These are phyloP conservation scores for Persicaria maculosa DNA, from an alignment of 148 eudicot species.

Conservation along the genomic window DNA sequence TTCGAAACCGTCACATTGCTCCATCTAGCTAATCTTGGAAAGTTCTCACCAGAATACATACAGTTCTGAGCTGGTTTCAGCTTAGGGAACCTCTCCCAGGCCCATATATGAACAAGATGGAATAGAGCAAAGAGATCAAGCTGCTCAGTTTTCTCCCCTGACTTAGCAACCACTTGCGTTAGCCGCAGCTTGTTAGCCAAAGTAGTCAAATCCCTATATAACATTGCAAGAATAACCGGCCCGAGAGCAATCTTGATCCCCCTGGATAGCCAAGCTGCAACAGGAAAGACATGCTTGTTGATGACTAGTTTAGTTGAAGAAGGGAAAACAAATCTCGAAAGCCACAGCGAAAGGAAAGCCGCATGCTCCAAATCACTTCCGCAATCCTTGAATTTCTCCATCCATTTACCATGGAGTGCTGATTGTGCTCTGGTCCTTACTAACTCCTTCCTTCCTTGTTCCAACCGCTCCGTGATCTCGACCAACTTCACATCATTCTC, in stretches of 20 bases:
- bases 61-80: neutral
- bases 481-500: too few relatives aligned
- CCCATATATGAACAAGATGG: conserved; percentile 12
- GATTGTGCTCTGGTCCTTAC: neutral
- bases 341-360: conserved; percentile 38
- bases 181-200: conserved; percentile 6
- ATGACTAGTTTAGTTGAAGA: neutral
- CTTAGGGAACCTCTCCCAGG: conserved; percentile 30
- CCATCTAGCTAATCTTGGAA: too few relatives aligned
- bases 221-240: conserved; percentile 26
- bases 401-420: conserved; percentile 13
- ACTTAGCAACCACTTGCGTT: too few relatives aligned
- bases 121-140: neutral
- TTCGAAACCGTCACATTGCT: too few relatives aligned
- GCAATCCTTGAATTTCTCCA: conserved; percentile 12
- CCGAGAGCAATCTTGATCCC: conserved; percentile 18
- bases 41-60: neutral
- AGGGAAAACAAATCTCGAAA: conserved; percentile 34
- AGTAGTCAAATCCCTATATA: conserved; percentile 26
- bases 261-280: conserved; percentile 23
- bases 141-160: too few relatives aligned
- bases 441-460: too few relatives aligned
- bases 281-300: conserved; percentile 5
- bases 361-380: conserved; percentile 32
- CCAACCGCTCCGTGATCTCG: too few relatives aligned